Evolutionary conservation across 345 rosid genomes (phyloP).

Genomic region (Linum trigynum): DNA sequence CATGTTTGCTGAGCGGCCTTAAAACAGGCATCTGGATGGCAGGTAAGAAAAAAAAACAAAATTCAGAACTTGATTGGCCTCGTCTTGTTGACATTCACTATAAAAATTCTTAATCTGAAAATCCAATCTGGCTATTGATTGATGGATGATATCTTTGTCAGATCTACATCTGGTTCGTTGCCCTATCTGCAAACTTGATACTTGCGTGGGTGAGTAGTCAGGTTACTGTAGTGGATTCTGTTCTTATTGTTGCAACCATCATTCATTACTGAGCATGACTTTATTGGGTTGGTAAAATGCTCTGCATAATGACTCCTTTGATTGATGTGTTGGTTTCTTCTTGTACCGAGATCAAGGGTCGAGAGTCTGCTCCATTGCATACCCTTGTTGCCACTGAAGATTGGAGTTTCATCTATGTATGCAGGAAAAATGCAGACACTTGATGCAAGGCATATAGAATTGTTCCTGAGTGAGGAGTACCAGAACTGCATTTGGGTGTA

Average conservation of each 20-base stretch:
- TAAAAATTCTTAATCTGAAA: no score
- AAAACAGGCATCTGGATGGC: slow-evolving; percentile 92
- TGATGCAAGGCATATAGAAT: slow-evolving; percentile 86
- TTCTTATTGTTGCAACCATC: no score
- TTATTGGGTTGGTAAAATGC: no score
- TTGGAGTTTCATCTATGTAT: slow-evolving; percentile 3
- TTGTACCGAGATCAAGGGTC: no score
- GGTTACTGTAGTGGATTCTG: neutral
- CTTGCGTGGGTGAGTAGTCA: slow-evolving; percentile 60
- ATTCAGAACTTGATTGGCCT: neutral
- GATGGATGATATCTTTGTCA: slow-evolving; percentile 24
- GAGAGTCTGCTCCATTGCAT: no score
- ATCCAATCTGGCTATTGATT: neutral
- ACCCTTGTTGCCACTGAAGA: neutral
- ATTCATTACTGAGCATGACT: no score
- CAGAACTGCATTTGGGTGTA: slow-evolving; percentile 66
- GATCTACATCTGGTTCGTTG: slow-evolving; percentile 96
- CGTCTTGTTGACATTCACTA: no score
- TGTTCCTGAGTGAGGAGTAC: slow-evolving; percentile 53
- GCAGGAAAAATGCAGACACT: slow-evolving; percentile 90
- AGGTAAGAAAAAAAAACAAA: slow-evolving; percentile 26
- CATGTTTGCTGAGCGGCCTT: slow-evolving; percentile 47
- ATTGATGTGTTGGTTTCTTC: no score
- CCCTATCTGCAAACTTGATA: slow-evolving; percentile 79
- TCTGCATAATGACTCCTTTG: no score